These are phyloP conservation scores for Geotrichum reessii DNA, from an alignment of 1,139 yeast genomes.

Conservation along the genomic window DNA sequence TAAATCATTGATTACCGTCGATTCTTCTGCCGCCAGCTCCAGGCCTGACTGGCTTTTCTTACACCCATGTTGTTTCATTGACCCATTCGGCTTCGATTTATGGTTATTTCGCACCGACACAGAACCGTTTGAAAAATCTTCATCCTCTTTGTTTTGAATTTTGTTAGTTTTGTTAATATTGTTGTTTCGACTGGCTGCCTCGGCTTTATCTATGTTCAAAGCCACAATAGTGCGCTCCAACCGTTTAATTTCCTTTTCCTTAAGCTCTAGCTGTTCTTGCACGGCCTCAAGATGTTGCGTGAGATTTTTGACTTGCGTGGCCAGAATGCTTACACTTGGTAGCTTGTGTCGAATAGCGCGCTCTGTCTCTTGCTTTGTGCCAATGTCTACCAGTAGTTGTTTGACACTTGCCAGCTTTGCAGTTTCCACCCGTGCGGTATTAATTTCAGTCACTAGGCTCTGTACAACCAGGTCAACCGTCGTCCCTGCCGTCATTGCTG, in stretches of 20 bases:
- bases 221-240: background rate
- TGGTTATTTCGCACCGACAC: background rate
- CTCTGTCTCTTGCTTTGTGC: conserved; percentile 21
- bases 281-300: background rate
- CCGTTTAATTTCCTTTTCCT: background rate
- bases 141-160: background rate
- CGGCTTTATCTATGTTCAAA: background rate
- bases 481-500: conserved; percentile 52
- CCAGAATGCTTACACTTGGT: background rate
- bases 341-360: background rate
- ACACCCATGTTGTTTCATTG: background rate
- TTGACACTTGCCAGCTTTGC: conserved; percentile 42
- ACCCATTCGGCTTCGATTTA: background rate
- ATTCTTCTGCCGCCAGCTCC: background rate
- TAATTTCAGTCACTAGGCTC: conserved; percentile 42
- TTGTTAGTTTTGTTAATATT: background rate
- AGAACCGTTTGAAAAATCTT: background rate
- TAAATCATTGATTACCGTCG: background rate
- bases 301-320: background rate
- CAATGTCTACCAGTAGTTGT: conserved; percentile 33
- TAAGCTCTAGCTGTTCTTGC: background rate
- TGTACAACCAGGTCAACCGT: conserved; percentile 47
- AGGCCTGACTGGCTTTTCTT: background rate
- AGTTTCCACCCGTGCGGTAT: conserved; percentile 42
- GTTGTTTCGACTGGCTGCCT: background rate